Conservation (phyloP, 495 filamentous ascomycete species). For the Annulohypoxylon bovei region DNA sequence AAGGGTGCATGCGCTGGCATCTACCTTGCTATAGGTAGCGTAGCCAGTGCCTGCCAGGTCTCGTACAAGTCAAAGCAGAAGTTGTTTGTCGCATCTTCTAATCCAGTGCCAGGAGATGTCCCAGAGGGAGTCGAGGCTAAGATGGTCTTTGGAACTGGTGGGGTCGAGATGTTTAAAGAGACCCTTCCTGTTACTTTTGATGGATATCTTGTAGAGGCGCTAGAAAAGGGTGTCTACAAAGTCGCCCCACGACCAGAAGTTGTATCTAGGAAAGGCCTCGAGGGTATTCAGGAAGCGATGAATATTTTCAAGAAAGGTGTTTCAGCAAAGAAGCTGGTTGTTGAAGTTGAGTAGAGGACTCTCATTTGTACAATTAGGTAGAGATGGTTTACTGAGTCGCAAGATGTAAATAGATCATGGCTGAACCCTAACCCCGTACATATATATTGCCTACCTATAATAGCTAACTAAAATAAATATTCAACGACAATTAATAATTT, state of each 20-base stretch:
- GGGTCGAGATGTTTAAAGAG: constrained; percentile 20
- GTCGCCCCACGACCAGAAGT: constrained; percentile 40
- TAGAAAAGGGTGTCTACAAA: constrained; percentile 8
- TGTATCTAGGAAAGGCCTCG: constrained; percentile 47
- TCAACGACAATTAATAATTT: too few species aligned
- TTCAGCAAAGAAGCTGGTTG: constrained; percentile 59
- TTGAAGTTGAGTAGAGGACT: constrained; percentile 15
- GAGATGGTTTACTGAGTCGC: background rate
- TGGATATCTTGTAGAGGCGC: constrained; percentile 13
- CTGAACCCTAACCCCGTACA: background rate
- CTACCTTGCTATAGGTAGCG: constrained; percentile 30
- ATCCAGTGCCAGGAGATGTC: constrained; percentile 12
- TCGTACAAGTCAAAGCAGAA: constrained; percentile 38
- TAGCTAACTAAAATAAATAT: too few species aligned
- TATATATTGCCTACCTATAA: too few species aligned
- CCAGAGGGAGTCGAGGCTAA: constrained; percentile 10
- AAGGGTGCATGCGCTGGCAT: constrained; percentile 33
- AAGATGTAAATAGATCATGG: too few species aligned
- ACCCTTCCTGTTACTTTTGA: constrained; percentile 14
- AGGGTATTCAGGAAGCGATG: constrained; percentile 54
- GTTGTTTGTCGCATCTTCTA: constrained; percentile 22
- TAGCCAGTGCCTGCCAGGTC: constrained; percentile 24
- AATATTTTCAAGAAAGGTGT: constrained; percentile 53
- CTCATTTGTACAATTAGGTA: too few species aligned
- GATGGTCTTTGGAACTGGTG: constrained; percentile 8